A percentile compares a stretch with the other conserved stretches of the same genome.
phyloP scores from a whole-genome alignment of 768 basidiomycete genomes.

The Daedaleopsis nitida region DNA sequence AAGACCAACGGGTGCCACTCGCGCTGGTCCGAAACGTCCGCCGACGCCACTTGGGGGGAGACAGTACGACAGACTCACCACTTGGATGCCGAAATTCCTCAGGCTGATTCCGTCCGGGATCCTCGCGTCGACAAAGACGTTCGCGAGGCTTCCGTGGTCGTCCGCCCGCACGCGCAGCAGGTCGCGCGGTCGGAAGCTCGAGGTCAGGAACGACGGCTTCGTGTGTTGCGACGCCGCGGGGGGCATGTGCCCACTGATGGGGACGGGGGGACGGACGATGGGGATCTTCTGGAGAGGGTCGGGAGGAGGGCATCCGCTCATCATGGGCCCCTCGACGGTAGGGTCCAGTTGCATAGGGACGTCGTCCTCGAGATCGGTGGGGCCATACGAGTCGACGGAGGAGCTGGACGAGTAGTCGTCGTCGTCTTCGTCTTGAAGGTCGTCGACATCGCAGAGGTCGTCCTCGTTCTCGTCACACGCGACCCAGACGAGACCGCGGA shows the following conservation, averaged over 20 bases:
- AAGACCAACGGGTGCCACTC: conserved; percentile 4
- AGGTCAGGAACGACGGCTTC: conserved; percentile 45
- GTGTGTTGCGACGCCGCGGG: conserved; percentile 12
- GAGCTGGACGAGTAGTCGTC: conserved; percentile 32
- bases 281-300: conserved; percentile 12
- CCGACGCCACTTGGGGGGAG: conserved; percentile 11
- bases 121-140: conserved; percentile 60
- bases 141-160: conserved; percentile 19
- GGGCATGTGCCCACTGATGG: conserved; percentile 18
- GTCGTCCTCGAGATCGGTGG: conserved; percentile 34
- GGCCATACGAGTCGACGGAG: conserved; percentile 30
- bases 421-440: conserved; percentile 31
- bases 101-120: conserved; percentile 84
- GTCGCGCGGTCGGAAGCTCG: conserved; percentile 47
- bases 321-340: conserved; percentile 9
- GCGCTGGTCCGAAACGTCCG: not conserved
- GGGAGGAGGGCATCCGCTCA: conserved; percentile 11
- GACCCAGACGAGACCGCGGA: conserved; percentile 82
- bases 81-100: conserved; percentile 88
- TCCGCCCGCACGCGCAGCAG: conserved; percentile 32
- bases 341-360: conserved; percentile 23
- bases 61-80: conserved; percentile 57
- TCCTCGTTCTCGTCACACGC: conserved; percentile 69
- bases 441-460: conserved; percentile 30
- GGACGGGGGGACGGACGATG: conserved; percentile 8